These are phyloP conservation scores for Leishmania lainsoni DNA, from an alignment of 208 protist genomes.

Conservation along the genomic window DNA sequence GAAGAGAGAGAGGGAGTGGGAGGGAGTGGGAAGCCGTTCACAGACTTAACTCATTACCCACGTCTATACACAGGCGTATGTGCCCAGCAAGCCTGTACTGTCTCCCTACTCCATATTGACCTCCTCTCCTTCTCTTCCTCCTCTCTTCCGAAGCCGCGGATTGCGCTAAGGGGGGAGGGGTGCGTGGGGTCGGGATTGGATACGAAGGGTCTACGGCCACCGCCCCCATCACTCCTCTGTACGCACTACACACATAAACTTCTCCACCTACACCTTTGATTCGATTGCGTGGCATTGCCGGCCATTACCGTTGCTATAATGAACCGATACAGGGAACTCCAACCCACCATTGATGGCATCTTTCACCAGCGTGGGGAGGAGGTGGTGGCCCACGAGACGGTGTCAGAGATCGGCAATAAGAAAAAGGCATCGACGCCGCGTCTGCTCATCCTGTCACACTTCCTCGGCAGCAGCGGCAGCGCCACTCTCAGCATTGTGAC, in stretches of 20 bases:
- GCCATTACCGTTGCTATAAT: constrained; percentile 18
- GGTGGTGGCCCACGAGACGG: constrained; percentile 71
- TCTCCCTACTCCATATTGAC: background rate
- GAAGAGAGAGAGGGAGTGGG: background rate
- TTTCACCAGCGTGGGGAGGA: constrained; percentile 81
- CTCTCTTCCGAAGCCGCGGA: background rate
- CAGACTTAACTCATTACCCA: background rate
- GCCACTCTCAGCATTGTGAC: constrained; percentile 48
- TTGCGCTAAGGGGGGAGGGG: background rate
- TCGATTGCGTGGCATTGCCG: background rate
- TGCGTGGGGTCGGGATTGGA: background rate
- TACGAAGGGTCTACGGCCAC: background rate
- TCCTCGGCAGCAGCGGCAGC: constrained; percentile 34
- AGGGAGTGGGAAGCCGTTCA: background rate
- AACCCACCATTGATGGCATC: constrained; percentile 54
- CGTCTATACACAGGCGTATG: background rate
- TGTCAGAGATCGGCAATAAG: constrained; percentile 63
- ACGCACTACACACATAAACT: background rate
- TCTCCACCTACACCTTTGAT: background rate
- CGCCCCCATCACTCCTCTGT: too few species aligned
- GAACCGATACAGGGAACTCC: constrained; percentile 51
- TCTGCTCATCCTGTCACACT: constrained; percentile 60
- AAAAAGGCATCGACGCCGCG: constrained; percentile 47
- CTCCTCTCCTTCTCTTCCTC: background rate
- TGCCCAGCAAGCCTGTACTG: background rate